Percentiles rank a stretch among this genome's conserved stretches.
These are phyloP conservation scores for Coemansia sp. DNA, from an alignment of 192 early-diverging fungal species.

Conservation along the genomic window DNA sequence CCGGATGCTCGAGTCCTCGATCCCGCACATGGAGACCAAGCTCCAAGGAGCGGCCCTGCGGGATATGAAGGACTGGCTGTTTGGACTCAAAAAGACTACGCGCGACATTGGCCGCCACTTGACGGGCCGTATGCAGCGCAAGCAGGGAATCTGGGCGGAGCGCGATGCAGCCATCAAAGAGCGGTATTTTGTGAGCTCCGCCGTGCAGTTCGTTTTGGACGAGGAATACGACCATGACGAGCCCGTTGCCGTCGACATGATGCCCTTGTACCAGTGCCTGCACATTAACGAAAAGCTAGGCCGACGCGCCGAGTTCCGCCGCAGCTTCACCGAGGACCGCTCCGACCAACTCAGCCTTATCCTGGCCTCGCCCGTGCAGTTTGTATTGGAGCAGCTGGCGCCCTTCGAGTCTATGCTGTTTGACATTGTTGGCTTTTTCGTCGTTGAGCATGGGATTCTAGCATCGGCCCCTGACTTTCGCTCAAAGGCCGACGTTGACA, in stretches of 20 bases:
- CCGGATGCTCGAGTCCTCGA: constrained; percentile 75
- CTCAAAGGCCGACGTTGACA: constrained; percentile 78
- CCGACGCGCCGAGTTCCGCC: constrained; percentile 78
- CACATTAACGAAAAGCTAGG: constrained; percentile 95
- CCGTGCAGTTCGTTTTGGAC: constrained; percentile 77
- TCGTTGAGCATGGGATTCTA: constrained; percentile 86
- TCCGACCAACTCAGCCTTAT: constrained; percentile 83
- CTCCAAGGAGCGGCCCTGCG: constrained; percentile 80
- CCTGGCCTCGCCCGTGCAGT: constrained; percentile 65
- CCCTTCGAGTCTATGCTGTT: constrained; percentile 65
- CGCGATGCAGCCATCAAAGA: constrained; percentile 38
- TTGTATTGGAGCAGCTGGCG: constrained; percentile 62
- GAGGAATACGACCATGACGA: constrained; percentile 79
- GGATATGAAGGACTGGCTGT: constrained; percentile 92
- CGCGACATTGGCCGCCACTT: constrained; percentile 79
- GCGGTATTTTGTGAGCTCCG: constrained; percentile 65
- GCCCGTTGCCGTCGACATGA: constrained; percentile 82
- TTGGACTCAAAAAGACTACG: constrained; percentile 77
- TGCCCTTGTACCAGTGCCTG: constrained; percentile 92
- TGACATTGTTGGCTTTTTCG: constrained; percentile 95
- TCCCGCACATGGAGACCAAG: constrained; percentile 86
- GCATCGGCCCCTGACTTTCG: constrained; percentile 88
- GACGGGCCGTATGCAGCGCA: constrained; percentile 69
- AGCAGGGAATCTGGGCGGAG: constrained; percentile 59
- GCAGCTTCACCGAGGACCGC: constrained; percentile 87